Percentiles rank a stretch among this genome's conserved stretches.
Evolutionary conservation across 768 basidiomycete species (phyloP).

Genomic region (Inosperma sp.): DNA sequence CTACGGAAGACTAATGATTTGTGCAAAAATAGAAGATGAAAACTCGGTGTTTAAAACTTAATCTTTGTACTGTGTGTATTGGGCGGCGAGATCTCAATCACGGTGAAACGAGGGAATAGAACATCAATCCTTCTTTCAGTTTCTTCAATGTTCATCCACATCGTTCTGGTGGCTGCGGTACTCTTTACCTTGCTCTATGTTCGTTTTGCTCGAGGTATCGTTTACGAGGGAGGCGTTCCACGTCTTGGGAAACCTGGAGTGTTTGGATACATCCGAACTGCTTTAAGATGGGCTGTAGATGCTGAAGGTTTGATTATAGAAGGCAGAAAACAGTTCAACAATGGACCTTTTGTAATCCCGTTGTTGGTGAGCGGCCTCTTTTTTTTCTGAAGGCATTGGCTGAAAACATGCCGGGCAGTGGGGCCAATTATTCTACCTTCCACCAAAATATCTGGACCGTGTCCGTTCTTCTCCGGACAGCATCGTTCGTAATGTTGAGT

Average conservation of each 20-base stretch:
- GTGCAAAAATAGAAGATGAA: too few relatives aligned
- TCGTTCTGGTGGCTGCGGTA: too few relatives aligned
- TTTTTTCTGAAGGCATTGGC: neutral
- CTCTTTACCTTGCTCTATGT: too few relatives aligned
- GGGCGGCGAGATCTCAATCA: too few relatives aligned
- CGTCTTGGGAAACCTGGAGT: constrained; percentile 31
- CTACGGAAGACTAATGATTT: too few relatives aligned
- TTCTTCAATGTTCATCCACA: too few relatives aligned
- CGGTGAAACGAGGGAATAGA: too few relatives aligned
- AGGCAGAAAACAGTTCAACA: constrained; percentile 26
- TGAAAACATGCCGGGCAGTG: constrained; percentile 16
- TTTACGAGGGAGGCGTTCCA: constrained; percentile 33
- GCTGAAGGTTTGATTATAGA: constrained; percentile 27
- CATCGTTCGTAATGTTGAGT: constrained; percentile 21
- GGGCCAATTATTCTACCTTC: constrained; percentile 33
- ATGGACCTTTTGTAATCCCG: constrained; percentile 33
- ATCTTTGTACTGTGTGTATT: too few relatives aligned
- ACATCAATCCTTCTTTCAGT: too few relatives aligned
- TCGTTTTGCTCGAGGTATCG: too few relatives aligned
- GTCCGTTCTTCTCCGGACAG: constrained; percentile 32
- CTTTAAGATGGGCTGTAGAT: constrained; percentile 31
- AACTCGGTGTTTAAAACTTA: too few relatives aligned
- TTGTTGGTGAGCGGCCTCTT: constrained; percentile 24
- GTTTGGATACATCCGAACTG: constrained; percentile 33
- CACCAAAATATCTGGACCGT: constrained; percentile 29